These are phyloP conservation scores for Talaromyces atroroseus DNA, from an alignment of 2,329 filamentous ascomycete species.

Conservation along the genomic window DNA sequence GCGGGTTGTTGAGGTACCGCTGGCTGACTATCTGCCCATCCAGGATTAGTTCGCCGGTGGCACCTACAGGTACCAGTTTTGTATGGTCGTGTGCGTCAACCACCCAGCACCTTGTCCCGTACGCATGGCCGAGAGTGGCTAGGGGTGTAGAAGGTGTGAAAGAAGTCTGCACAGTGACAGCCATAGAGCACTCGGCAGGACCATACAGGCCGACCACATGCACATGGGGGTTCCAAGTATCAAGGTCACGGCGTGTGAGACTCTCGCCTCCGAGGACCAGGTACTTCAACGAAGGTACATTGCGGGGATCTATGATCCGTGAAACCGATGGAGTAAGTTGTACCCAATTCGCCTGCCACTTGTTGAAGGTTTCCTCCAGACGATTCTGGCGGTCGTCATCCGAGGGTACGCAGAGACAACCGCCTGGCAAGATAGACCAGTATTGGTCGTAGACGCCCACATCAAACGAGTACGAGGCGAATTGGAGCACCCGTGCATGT, in stretches of 20 bases:
- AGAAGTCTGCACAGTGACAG: not conserved
- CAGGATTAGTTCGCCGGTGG: constrained; percentile 34
- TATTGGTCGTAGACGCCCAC: constrained; percentile 51
- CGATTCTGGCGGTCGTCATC: constrained; percentile 35
- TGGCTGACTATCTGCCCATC: constrained; percentile 36
- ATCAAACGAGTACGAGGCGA: constrained; percentile 53
- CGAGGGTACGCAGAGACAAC: constrained; percentile 55
- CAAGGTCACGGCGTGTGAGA: constrained; percentile 30
- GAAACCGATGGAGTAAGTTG: constrained; percentile 58
- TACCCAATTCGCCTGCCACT: constrained; percentile 49
- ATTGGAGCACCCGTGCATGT: constrained; percentile 54
- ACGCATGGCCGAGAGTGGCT: constrained; percentile 53
- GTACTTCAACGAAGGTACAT: constrained; percentile 31
- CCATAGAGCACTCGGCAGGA: not conserved
- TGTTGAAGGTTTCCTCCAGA: constrained; percentile 35
- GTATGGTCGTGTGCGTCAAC: constrained; percentile 40
- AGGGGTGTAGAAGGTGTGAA: constrained; percentile 24
- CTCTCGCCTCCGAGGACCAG: constrained; percentile 40
- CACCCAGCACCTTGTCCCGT: constrained; percentile 43
- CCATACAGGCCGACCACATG: not conserved
- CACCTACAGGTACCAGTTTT: constrained; percentile 40
- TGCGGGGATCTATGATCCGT: constrained; percentile 30
- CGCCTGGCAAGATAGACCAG: constrained; percentile 50
- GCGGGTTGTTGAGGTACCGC: constrained; percentile 63
- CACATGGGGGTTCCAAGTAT: not conserved